Percentiles rank a stretch among this genome's conserved stretches.
phyloP scores from a whole-genome alignment of 768 basidiomycete genomes.

The Termitomyces sp. region DNA sequence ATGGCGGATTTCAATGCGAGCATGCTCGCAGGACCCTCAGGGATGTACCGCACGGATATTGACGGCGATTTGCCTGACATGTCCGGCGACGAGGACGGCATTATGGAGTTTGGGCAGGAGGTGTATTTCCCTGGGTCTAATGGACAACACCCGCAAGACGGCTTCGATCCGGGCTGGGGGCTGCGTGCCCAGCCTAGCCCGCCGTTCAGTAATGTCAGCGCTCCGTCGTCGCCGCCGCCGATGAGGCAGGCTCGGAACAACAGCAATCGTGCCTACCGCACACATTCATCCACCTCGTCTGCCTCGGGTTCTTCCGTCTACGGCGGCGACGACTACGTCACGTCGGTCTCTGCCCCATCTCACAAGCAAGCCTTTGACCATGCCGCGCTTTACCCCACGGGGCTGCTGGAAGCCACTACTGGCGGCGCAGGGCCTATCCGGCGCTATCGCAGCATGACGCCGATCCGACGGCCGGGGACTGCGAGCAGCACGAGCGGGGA shows the following conservation, averaged over 20 bases:
- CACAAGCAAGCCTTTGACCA: slow-evolving; percentile 67
- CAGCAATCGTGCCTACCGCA: slow-evolving; percentile 8
- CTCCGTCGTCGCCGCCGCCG: slow-evolving; percentile 34
- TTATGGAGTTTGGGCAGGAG: slow-evolving; percentile 20
- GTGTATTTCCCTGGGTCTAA: slow-evolving; percentile 7
- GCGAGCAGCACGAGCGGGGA: slow-evolving; percentile 29
- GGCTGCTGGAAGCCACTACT: slow-evolving; percentile 26
- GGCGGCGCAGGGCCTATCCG: slow-evolving; percentile 54
- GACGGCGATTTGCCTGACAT: slow-evolving; percentile 50
- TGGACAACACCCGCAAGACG: neutral
- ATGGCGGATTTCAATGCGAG: slow-evolving; percentile 15
- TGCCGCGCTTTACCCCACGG: slow-evolving; percentile 40
- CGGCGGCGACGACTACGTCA: slow-evolving; percentile 32
- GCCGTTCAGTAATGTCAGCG: slow-evolving; percentile 33
- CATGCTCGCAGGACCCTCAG: slow-evolving; percentile 11
- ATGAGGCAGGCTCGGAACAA: slow-evolving; percentile 19
- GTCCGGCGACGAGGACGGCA: slow-evolving; percentile 50
- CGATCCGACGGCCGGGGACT: slow-evolving; percentile 47
- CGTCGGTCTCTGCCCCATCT: slow-evolving; percentile 62
- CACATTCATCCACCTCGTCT: slow-evolving; percentile 18
- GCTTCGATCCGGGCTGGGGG: slow-evolving; percentile 31
- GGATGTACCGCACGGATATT: slow-evolving; percentile 21
- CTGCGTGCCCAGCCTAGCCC: slow-evolving; percentile 31
- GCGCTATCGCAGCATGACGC: slow-evolving; percentile 75
- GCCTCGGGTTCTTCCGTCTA: slow-evolving; percentile 24